Percentiles rank a stretch among this genome's conserved stretches.
These are phyloP conservation scores for Pseudocercospora macadamiae DNA, from an alignment of 2,329 filamentous ascomycete genomes.

Conservation along the genomic window DNA sequence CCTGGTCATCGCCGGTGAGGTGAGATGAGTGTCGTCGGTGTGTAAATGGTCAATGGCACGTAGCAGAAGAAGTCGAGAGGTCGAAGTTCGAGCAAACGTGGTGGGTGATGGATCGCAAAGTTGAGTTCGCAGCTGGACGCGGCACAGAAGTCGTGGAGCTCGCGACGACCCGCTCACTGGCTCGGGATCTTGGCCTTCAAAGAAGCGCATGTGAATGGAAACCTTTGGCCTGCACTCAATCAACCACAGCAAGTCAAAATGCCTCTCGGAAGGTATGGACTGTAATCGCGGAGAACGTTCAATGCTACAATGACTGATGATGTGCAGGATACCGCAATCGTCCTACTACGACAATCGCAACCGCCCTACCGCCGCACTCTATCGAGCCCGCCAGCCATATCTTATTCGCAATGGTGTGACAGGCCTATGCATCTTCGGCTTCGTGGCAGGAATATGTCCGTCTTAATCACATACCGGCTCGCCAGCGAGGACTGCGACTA, in stretches of 20 bases:
- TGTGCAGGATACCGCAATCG: slow-evolving; percentile 58
- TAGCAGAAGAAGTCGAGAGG: not conserved
- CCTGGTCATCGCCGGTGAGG: slow-evolving; percentile 18
- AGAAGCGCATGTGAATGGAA: slow-evolving; percentile 12
- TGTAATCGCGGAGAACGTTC: not conserved
- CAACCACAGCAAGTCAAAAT: slow-evolving; percentile 15
- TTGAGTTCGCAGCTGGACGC: slow-evolving; percentile 2
- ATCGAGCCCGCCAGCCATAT: slow-evolving; percentile 89
- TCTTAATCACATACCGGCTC: no score
- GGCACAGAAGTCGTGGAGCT: not conserved
- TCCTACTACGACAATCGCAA: slow-evolving; percentile 92
- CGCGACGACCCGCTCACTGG: not conserved
- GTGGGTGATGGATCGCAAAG: slow-evolving; percentile 6
- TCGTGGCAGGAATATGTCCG: slow-evolving; percentile 88
- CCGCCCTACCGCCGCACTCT: slow-evolving; percentile 82
- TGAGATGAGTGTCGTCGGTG: not conserved
- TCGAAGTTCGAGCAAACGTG: not conserved
- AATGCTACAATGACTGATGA: no score
- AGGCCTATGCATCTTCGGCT: slow-evolving; percentile 71
- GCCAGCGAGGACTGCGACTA: slow-evolving; percentile 12
- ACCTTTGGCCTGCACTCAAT: not conserved
- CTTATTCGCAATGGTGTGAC: slow-evolving; percentile 86
- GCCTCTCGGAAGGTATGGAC: slow-evolving; percentile 28
- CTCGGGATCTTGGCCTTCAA: not conserved
- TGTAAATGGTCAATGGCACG: slow-evolving; percentile 3